Base-by-base conservation (phyloP, 148 eudicot species). In the Rhododendron simsii region DNA sequence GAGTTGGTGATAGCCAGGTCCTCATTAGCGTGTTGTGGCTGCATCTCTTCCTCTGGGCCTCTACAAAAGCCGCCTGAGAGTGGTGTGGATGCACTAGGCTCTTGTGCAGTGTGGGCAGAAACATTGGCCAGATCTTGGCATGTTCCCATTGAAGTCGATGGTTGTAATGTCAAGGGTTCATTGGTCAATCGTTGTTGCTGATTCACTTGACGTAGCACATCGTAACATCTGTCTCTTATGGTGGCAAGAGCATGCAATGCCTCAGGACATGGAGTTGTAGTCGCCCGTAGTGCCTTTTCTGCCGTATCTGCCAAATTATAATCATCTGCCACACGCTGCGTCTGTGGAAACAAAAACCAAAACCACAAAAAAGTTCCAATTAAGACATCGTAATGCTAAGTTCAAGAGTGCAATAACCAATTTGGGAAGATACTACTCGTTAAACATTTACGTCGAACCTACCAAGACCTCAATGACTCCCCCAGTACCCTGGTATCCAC, bases 401-500 rank as follows among this genome's bases (percentile, higher is more conserved):
- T 35, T 26, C 26, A 26, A 67, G 73, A 16, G 33, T n/a, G 73
- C 33, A 67, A 26, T n/a, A 67, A 67, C 5, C 13, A 67, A 67
- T 67, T 63, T 23, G 28, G 69, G 69, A 63, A 63, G 69, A 63
- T 63, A 23, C 69, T 23, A 63, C 65, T 59, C 1, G 7, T 63
- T 23, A 23, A 63, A 21, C 28, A 0, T 21, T 63, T 21, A 63
- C 11, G 14, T 11, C 15, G 1, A 67, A 67, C 73, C 73, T 67
- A 67, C 73, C 73, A 67, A 67, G 33, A 67, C 73, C 33, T 67
- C 73, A 67, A 67, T 67, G 73, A 67, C 73, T 67, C 73, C 73
- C 73, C 73, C 73, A 26, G 73, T 67, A 67, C 73, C 73, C 73
- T 67, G 73, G 33, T 67, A 67, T 67, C 73, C 73, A 67, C 73